Evolutionary conservation across 257 asterid genomes (phyloP).

Genomic region (Craterostigma plantagineum): DNA sequence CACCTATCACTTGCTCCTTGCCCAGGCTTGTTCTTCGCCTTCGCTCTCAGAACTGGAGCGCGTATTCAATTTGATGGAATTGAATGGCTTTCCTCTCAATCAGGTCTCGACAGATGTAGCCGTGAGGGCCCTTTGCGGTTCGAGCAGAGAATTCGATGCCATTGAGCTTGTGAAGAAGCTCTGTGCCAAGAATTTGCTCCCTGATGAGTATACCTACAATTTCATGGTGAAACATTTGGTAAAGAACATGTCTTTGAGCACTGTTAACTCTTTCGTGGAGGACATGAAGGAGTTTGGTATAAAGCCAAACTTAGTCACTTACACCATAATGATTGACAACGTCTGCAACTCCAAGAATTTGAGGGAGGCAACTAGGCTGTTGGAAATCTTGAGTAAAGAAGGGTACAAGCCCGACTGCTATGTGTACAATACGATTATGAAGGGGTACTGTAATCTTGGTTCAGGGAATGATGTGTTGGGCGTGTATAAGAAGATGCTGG

Average conservation of each 20-base stretch:
- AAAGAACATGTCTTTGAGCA: constrained; percentile 43
- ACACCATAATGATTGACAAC: constrained; percentile 87
- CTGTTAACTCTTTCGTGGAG: constrained; percentile 32
- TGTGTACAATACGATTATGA: constrained; percentile 84
- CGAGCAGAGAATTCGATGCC: constrained; percentile 65
- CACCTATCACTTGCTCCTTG: constrained; percentile 48
- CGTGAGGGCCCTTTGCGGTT: constrained; percentile 58
- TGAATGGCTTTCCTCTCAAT: constrained; percentile 48
- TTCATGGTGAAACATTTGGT: constrained; percentile 61
- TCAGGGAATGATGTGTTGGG: constrained; percentile 51
- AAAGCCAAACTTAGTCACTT: constrained; percentile 84
- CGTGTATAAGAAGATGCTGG: constrained; percentile 73
- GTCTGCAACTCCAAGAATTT: constrained; percentile 79
- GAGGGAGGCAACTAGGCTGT: constrained; percentile 67
- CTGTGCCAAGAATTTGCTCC: constrained; percentile 28
- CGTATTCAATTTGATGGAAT: constrained; percentile 55
- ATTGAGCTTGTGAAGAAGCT: constrained; percentile 60
- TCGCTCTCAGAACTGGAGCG: constrained; percentile 35
- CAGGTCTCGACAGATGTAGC: constrained; percentile 52
- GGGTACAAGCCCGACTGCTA: constrained; percentile 80
- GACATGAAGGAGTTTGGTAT: constrained; percentile 60
- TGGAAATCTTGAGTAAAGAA: constrained; percentile 47
- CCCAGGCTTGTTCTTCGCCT: constrained; percentile 40
- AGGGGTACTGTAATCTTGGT: constrained; percentile 59
- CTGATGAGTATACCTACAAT: constrained; percentile 60